These are phyloP conservation scores for Eucalyptus regnans DNA, from an alignment of 345 rosid species.

Conservation along the genomic window DNA sequence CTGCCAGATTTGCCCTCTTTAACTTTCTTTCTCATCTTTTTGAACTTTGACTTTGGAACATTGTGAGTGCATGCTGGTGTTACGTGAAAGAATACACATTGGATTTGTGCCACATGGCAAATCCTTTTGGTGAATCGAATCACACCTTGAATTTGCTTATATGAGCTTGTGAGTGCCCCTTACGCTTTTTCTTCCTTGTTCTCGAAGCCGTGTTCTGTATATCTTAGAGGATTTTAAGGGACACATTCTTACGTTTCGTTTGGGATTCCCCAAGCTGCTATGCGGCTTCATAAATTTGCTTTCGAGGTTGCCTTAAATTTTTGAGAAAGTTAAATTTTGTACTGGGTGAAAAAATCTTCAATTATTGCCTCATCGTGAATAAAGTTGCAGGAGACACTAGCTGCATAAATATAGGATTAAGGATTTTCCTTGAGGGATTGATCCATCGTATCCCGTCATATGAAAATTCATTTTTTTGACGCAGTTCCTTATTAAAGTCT, in stretches of 20 bases:
- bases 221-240: neutral
- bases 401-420: neutral
- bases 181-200: neutral
- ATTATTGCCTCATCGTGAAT: neutral
- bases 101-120: neutral
- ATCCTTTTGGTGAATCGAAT: neutral
- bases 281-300: neutral
- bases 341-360: neutral
- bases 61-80: neutral
- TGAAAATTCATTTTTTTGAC: neutral
- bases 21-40: neutral
- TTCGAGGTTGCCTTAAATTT: neutral
- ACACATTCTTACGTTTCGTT: neutral
- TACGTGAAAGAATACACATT: neutral
- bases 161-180: neutral
- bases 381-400: neutral
- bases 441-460: neutral
- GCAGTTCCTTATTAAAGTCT: neutral
- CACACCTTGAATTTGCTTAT: neutral
- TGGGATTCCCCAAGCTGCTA: neutral
- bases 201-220: neutral
- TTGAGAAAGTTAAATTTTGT: neutral
- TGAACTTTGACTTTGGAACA: neutral
- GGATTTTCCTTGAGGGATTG: neutral
- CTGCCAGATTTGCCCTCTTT: neutral